Conservation (phyloP, 2,329 filamentous ascomycete species). For the Hypocrella siamensis region DNA sequence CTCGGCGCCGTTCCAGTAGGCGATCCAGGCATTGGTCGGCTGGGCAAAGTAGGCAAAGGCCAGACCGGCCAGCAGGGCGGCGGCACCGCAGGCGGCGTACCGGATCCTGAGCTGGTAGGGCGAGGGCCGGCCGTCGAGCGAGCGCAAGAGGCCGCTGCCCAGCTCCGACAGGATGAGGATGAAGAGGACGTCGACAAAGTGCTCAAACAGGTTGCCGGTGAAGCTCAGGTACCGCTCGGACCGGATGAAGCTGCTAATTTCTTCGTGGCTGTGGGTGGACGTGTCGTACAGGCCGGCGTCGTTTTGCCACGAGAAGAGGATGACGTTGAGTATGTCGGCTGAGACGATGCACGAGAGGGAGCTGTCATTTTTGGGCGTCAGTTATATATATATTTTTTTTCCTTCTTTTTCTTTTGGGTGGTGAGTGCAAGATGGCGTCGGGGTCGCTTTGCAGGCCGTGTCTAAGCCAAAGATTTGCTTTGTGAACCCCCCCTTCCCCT, state of each 20-base stretch:
- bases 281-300: conserved; percentile 4
- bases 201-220: conserved; percentile 4
- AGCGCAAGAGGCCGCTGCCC: conserved; percentile 4
- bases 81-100: conserved; percentile 1
- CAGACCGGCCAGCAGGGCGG: neutral
- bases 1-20: conserved; percentile 4
- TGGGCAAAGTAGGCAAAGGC: conserved; percentile 4
- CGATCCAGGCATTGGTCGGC: conserved; percentile 3
- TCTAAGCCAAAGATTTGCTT: too few species aligned
- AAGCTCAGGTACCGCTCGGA: conserved; percentile 5
- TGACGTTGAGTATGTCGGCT: conserved; percentile 3
- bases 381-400: neutral
- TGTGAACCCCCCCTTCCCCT: too few species aligned
- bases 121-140: conserved; percentile 1
- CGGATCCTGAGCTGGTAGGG: conserved; percentile 3
- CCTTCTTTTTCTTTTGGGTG: neutral
- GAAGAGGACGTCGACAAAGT: conserved; percentile 2
- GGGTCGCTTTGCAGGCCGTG: too few species aligned
- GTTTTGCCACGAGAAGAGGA: conserved; percentile 5
- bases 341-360: conserved; percentile 4
- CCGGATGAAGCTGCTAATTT: conserved; percentile 4
- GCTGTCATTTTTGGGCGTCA: neutral
- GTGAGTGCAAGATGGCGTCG: too few species aligned
- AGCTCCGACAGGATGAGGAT: conserved; percentile 3
- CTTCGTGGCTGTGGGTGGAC: conserved; percentile 3